Conservation (phyloP, 495 filamentous ascomycete genomes). For the Aspergillus incahuasiensis region DNA sequence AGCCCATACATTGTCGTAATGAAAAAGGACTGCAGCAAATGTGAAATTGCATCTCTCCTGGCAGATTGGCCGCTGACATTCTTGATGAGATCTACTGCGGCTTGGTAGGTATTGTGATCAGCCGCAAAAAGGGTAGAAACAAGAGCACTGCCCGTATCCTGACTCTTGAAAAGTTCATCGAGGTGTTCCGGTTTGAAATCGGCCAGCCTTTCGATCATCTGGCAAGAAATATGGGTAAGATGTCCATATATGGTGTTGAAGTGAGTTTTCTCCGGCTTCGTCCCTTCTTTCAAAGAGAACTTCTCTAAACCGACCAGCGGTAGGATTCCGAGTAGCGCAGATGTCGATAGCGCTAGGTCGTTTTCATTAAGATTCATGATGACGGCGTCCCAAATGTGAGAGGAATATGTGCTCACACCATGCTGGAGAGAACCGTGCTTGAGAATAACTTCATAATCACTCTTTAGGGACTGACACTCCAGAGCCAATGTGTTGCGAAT, state of each 20-base stretch:
- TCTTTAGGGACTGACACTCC: conserved; percentile 68
- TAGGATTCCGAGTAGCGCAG: conserved; percentile 64
- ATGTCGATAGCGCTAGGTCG: conserved; percentile 60
- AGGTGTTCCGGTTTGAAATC: conserved; percentile 66
- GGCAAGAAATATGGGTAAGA: conserved; percentile 62
- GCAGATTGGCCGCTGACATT: conserved; percentile 64
- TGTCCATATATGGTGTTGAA: conserved; percentile 73
- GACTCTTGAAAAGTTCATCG: conserved; percentile 56
- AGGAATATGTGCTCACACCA: conserved; percentile 59
- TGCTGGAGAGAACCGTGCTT: conserved; percentile 57
- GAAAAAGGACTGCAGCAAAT: conserved; percentile 61
- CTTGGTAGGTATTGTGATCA: conserved; percentile 65
- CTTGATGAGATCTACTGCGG: conserved; percentile 75
- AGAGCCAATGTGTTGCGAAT: conserved; percentile 66
- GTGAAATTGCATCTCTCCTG: conserved; percentile 68
- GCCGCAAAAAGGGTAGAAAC: conserved; percentile 65
- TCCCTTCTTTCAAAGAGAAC: conserved; percentile 51
- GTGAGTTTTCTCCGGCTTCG: conserved; percentile 50
- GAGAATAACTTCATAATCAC: conserved; percentile 64
- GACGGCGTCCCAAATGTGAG: conserved; percentile 71
- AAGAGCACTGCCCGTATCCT: conserved; percentile 59
- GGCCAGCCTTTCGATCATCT: conserved; percentile 68
- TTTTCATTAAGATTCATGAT: conserved; percentile 61
- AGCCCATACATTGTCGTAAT: conserved; percentile 55
- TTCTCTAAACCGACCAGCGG: conserved; percentile 68